A percentile compares a stretch with the other conserved stretches of the same genome.
Evolutionary conservation across 2,329 filamentous ascomycete species (phyloP).

Genomic region (Fusarium sacchari): DNA sequence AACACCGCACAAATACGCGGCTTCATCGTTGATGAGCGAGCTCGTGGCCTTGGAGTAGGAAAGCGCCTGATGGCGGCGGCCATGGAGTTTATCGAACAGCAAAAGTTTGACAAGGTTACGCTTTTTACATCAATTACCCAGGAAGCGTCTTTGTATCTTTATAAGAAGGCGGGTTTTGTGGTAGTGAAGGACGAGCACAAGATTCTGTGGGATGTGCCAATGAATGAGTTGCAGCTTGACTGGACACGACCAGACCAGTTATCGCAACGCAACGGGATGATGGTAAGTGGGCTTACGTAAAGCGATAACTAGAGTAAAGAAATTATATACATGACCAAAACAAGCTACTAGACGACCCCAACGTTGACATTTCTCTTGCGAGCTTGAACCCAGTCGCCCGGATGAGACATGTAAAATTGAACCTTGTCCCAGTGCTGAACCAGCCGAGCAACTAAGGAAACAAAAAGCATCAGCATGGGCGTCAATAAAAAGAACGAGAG

Average conservation of each 20-base stretch:
- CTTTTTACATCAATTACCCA: conserved; percentile 14
- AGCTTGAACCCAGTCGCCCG: neutral
- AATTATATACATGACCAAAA: neutral
- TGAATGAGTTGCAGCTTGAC: conserved; percentile 23
- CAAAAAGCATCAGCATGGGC: neutral
- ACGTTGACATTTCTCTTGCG: neutral
- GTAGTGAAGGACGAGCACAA: conserved; percentile 12
- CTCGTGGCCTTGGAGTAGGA: conserved; percentile 17
- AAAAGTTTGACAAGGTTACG: conserved; percentile 4
- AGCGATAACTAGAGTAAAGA: neutral
- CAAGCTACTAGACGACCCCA: neutral
- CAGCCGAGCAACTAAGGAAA: neutral
- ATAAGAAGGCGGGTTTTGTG: conserved; percentile 9
- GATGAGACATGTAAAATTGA: neutral
- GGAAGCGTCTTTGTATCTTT: conserved; percentile 4
- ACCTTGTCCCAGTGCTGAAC: neutral
- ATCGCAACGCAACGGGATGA: neutral
- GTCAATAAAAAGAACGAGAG: neutral
- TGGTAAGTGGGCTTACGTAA: neutral
- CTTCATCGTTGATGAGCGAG: conserved; percentile 28
- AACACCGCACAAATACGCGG: conserved; percentile 25
- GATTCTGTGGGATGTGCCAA: conserved; percentile 19
- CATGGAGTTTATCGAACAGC: conserved; percentile 18
- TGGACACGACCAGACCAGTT: neutral
- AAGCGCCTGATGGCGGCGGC: conserved; percentile 5